Conservation (phyloP, 345 rosid species). For the Alliaria petiolata region DNA sequence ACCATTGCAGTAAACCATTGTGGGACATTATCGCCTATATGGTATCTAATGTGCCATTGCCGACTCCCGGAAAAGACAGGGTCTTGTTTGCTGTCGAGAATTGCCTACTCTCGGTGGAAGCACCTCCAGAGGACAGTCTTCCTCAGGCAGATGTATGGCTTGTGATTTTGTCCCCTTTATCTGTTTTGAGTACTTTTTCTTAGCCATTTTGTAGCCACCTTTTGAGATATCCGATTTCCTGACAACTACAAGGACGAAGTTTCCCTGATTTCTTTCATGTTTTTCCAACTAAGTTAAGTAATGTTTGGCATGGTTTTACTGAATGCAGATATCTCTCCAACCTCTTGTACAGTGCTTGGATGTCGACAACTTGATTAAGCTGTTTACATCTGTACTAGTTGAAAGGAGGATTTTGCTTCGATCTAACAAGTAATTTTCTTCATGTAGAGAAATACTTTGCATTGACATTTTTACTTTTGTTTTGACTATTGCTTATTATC, state of each 20-base stretch:
- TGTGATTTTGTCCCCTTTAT: constrained; percentile 2
- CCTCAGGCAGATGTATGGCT: constrained; percentile 92
- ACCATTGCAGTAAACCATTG: constrained; percentile 83
- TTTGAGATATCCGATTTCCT: background rate
- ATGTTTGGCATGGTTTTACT: constrained; percentile 26
- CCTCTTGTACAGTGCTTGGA: constrained; percentile 95
- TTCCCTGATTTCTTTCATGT: background rate
- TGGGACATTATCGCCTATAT: constrained; percentile 80
- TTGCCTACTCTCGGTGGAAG: constrained; percentile 76
- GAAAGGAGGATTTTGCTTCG: constrained; percentile 94
- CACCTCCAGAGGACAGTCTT: constrained; percentile 88
- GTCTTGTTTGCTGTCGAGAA: constrained; percentile 89
- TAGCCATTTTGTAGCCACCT: background rate
- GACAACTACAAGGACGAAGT: constrained; percentile 3
- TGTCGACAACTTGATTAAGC: constrained; percentile 85
- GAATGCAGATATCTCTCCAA: constrained; percentile 90
- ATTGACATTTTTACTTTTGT: background rate
- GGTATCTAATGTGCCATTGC: constrained; percentile 86
- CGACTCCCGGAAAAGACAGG: constrained; percentile 90
- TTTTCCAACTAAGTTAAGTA: background rate
- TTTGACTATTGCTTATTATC: background rate
- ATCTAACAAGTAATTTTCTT: constrained; percentile 72
- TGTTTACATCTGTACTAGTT: constrained; percentile 85
- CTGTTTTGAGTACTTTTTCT: constrained; percentile 9
- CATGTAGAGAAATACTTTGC: background rate